These are phyloP conservation scores for Phylloporus rhodoxanthus DNA, from an alignment of 768 basidiomycete genomes.

Conservation along the genomic window DNA sequence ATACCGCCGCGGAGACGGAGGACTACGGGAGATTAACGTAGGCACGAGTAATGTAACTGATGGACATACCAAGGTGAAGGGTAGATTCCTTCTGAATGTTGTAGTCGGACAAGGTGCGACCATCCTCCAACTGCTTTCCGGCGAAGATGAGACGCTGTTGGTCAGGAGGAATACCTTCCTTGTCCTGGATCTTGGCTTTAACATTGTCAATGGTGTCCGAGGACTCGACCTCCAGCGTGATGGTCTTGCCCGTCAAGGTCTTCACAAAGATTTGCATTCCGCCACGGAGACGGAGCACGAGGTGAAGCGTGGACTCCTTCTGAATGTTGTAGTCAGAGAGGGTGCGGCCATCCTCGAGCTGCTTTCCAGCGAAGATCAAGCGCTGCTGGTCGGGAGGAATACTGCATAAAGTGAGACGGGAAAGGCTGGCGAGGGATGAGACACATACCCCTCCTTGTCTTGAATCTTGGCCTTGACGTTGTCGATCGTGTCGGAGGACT, in stretches of 20 bases:
- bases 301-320: slow-evolving; percentile 91
- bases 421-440: fast-evolving
- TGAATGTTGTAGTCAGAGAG: slow-evolving; percentile 90
- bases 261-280: slow-evolving; percentile 86
- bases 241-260: slow-evolving; percentile 84
- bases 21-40: slow-evolving; percentile 32
- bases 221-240: slow-evolving; percentile 85
- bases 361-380: slow-evolving; percentile 94
- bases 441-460: slow-evolving; percentile 56
- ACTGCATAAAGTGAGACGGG: slow-evolving; percentile 19
- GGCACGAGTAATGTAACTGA: fast-evolving
- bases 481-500: slow-evolving; percentile 25
- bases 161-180: slow-evolving; percentile 84
- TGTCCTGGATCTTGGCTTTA: slow-evolving; percentile 90
- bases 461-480: slow-evolving; percentile 45
- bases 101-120: slow-evolving; percentile 85
- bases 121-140: slow-evolving; percentile 89
- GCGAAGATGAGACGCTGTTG: slow-evolving; percentile 90
- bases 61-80: slow-evolving; percentile 37
- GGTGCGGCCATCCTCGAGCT: slow-evolving; percentile 90
- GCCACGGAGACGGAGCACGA: slow-evolving; percentile 83
- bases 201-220: slow-evolving; percentile 86
- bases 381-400: slow-evolving; percentile 91
- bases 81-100: slow-evolving; percentile 90
- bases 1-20: slow-evolving; percentile 85